Percentiles rank a stretch among this genome's conserved stretches.
Conservation (phyloP, 148 eudicot species). For the Salicornia ramosissima region DNA sequence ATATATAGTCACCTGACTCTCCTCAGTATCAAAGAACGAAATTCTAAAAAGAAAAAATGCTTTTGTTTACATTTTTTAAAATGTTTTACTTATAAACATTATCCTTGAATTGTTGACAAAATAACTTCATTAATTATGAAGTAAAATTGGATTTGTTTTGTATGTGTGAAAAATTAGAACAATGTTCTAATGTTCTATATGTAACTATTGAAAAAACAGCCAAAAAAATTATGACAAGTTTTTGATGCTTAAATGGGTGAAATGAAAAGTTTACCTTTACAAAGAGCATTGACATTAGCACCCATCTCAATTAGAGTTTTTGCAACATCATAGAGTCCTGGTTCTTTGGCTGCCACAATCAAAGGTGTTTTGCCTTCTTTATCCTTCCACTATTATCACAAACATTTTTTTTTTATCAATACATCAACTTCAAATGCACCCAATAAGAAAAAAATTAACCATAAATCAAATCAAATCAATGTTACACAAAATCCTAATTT, state of each 20-base stretch:
- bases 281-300: conserved; percentile 47
- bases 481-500: too few species aligned
- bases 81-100: too few species aligned
- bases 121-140: too few species aligned
- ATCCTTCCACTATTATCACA: conserved; percentile 49
- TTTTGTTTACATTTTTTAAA: too few species aligned
- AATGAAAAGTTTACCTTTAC: conserved; percentile 20
- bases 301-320: conserved; percentile 46
- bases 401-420: background rate
- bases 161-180: too few species aligned
- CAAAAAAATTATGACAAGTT: background rate
- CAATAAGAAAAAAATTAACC: background rate
- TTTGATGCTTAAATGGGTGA: background rate
- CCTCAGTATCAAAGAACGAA: too few species aligned
- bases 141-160: too few species aligned
- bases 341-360: conserved; percentile 46
- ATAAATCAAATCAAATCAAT: background rate
- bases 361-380: conserved; percentile 57
- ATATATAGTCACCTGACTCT: too few species aligned
- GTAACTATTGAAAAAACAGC: too few species aligned
- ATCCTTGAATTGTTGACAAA: too few species aligned
- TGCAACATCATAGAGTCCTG: conserved; percentile 37
- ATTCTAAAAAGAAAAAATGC: too few species aligned
- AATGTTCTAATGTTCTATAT: too few species aligned
- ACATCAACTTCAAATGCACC: background rate